Conservation (phyloP, 306 rosid species). For the Quercus bicolor region DNA sequence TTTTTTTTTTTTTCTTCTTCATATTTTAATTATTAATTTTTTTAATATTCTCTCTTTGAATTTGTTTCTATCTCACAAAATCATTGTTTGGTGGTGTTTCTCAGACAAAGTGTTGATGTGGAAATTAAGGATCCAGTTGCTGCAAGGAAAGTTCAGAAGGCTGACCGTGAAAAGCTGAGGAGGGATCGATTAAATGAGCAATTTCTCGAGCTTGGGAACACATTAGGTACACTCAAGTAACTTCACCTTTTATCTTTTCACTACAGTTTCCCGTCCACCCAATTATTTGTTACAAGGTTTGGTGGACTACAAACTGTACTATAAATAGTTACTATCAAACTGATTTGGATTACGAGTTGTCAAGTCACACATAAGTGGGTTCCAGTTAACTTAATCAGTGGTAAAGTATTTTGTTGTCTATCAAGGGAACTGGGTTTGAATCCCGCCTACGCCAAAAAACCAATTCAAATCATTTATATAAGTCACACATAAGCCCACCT, state of each 20-base stretch:
- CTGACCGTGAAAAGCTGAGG: constrained; percentile 89
- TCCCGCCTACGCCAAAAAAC: too few relatives aligned
- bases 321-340: too few relatives aligned
- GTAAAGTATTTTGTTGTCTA: too few relatives aligned
- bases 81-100: constrained; percentile 7
- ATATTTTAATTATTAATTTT: not conserved
- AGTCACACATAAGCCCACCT: too few relatives aligned
- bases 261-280: not conserved
- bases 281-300: too few relatives aligned
- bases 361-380: too few relatives aligned
- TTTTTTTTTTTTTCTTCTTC: not conserved
- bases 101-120: constrained; percentile 50
- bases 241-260: not conserved
- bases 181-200: constrained; percentile 82
- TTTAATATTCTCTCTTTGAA: not conserved
- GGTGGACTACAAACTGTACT: too few relatives aligned
- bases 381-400: too few relatives aligned
- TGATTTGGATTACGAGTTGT: too few relatives aligned
- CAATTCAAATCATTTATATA: too few relatives aligned
- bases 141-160: constrained; percentile 76
- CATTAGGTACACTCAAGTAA: constrained; percentile 47
- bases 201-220: constrained; percentile 63
- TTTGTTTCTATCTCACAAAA: not conserved
- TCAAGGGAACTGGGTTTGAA: too few relatives aligned
- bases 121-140: constrained; percentile 55